Conservation (phyloP, 2,329 filamentous ascomycete genomes). For the Eurotiales sp. region DNA sequence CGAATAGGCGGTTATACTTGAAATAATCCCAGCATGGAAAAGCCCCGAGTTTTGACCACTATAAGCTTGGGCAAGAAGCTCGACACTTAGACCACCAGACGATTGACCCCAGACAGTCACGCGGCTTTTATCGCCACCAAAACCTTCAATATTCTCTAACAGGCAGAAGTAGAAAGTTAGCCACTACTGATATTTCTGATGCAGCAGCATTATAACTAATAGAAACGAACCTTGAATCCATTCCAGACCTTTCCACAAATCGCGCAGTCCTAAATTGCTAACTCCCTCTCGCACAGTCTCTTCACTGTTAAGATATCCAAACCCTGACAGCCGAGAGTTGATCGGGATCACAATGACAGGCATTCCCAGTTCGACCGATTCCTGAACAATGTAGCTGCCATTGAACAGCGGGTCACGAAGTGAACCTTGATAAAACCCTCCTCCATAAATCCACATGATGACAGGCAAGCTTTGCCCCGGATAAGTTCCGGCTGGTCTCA, state of each 20-base stretch:
- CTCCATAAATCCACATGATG: constrained; percentile 31
- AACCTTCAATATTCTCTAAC: constrained; percentile 69
- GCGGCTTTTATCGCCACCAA: constrained; percentile 76
- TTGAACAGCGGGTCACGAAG: constrained; percentile 18
- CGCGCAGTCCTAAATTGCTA: constrained; percentile 66
- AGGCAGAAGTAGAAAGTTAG: background rate
- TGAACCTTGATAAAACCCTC: constrained; percentile 28
- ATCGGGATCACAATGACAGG: constrained; percentile 45
- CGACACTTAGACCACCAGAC: constrained; percentile 67
- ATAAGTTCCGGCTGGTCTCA: constrained; percentile 7
- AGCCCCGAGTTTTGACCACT: constrained; percentile 70
- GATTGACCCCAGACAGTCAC: constrained; percentile 78
- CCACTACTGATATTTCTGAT: background rate
- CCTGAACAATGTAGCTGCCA: constrained; percentile 59
- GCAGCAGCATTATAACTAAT: too few species aligned
- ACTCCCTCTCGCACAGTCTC: background rate
- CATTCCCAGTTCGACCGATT: constrained; percentile 48
- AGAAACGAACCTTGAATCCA: constrained; percentile 64
- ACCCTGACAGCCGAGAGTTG: constrained; percentile 43
- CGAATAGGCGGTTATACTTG: constrained; percentile 62
- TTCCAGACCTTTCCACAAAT: constrained; percentile 67
- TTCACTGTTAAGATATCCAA: constrained; percentile 54
- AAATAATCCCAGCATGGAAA: constrained; percentile 76
- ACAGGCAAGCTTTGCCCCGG: constrained; percentile 1
- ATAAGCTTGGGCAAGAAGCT: constrained; percentile 72